phyloP scores from a whole-genome alignment of 164 flowering plant species.

The Magnolia kwangsiensis region DNA sequence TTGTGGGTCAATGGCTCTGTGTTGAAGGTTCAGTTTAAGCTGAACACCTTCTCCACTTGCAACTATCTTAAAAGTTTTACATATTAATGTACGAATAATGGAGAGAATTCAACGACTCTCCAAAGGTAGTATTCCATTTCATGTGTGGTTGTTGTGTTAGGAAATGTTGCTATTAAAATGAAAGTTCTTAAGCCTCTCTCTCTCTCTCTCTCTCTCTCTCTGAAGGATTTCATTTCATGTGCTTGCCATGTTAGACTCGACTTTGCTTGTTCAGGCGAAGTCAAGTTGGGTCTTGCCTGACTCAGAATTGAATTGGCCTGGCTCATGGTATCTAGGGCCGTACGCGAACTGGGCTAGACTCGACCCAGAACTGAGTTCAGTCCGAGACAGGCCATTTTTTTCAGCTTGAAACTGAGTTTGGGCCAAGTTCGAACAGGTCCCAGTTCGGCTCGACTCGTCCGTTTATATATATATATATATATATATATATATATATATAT shows the following conservation, averaged over 20 bases:
- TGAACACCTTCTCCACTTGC: not conserved
- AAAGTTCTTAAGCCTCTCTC: not conserved
- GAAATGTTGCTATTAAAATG: not conserved
- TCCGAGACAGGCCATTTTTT: too few relatives aligned
- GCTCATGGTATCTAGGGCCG: too few relatives aligned
- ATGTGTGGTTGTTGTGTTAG: not conserved
- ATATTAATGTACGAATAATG: not conserved
- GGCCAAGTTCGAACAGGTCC: too few relatives aligned
- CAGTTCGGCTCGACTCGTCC: too few relatives aligned
- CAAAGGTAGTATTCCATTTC: not conserved
- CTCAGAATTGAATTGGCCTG: not conserved
- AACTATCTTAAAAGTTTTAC: not conserved
- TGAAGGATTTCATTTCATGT: not conserved
- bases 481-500: too few relatives aligned
- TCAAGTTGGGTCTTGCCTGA: not conserved
- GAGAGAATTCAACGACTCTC: not conserved
- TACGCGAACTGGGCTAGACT: too few relatives aligned
- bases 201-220: not conserved
- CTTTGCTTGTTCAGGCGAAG: too few relatives aligned
- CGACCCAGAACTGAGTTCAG: too few relatives aligned
- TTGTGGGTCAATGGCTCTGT: conserved; percentile 29
- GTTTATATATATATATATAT: too few relatives aligned
- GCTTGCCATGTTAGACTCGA: not conserved
- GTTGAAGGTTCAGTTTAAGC: conserved; percentile 12
- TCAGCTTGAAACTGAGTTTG: too few relatives aligned